These are phyloP conservation scores for Niveomyces coronatus DNA, from an alignment of 2,329 filamentous ascomycete genomes.

Conservation along the genomic window DNA sequence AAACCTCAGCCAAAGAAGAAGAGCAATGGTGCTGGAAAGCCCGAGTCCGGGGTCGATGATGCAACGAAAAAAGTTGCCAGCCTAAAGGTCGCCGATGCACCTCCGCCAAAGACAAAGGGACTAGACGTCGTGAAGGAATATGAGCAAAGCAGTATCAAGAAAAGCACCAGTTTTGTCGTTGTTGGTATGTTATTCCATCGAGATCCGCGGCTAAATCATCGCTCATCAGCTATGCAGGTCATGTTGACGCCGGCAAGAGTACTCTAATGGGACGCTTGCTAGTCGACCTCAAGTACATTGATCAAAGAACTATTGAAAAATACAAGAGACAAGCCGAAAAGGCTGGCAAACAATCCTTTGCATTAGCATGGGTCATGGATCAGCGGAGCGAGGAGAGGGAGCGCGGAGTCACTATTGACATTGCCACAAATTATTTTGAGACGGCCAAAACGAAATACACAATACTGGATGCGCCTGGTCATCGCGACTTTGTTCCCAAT, in stretches of 20 bases:
- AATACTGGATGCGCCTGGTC: conserved; percentile 89
- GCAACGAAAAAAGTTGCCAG: conserved; percentile 21
- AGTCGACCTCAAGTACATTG: conserved; percentile 78
- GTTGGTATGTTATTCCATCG: conserved; percentile 53
- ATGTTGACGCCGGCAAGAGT: conserved; percentile 96
- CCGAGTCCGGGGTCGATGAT: conserved; percentile 13
- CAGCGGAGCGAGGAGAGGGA: conserved; percentile 81
- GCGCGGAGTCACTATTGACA: conserved; percentile 91
- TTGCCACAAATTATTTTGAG: conserved; percentile 89
- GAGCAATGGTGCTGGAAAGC: conserved; percentile 24
- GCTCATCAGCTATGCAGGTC: conserved; percentile 45
- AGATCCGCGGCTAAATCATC: neutral
- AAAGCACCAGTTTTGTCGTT: conserved; percentile 81
- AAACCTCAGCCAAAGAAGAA: conserved; percentile 30
- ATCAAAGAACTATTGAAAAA: conserved; percentile 79
- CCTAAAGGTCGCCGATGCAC: conserved; percentile 39
- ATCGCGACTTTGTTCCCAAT: conserved; percentile 93
- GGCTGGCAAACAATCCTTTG: conserved; percentile 91
- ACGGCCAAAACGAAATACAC: conserved; percentile 82
- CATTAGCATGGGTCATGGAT: conserved; percentile 93
- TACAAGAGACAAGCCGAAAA: conserved; percentile 82
- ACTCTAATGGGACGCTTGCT: conserved; percentile 94
- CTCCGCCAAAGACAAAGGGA: conserved; percentile 61
- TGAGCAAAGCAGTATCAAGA: conserved; percentile 64
- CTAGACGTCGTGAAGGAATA: conserved; percentile 77